A percentile compares a stretch with the other conserved stretches of the same genome.
Conservation (phyloP, 2,329 filamentous ascomycete genomes). For the Penicillium sp. region DNA sequence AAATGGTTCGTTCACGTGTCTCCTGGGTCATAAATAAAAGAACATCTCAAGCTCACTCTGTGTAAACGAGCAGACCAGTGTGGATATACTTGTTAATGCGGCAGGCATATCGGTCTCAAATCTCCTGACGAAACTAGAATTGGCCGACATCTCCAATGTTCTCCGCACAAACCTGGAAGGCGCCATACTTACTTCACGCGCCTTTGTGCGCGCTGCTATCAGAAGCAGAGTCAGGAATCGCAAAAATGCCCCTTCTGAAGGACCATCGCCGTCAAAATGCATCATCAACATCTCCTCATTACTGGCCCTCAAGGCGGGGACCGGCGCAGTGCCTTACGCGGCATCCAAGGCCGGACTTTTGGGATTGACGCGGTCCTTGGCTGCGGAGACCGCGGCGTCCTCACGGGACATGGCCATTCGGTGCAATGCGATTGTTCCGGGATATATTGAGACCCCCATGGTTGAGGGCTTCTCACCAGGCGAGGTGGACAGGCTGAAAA, state of each 20-base stretch:
- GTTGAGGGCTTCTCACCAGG: slow-evolving; percentile 48
- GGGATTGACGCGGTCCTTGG: slow-evolving; percentile 45
- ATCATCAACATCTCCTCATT: slow-evolving; percentile 81
- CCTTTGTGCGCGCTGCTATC: slow-evolving; percentile 32
- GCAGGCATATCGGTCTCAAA: slow-evolving; percentile 65
- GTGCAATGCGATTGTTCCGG: slow-evolving; percentile 74
- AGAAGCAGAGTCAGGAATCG: slow-evolving; percentile 26
- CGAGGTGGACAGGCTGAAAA: slow-evolving; percentile 26
- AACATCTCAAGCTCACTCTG: not conserved
- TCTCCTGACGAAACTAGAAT: slow-evolving; percentile 53
- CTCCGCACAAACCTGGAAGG: slow-evolving; percentile 63
- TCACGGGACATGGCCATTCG: slow-evolving; percentile 63
- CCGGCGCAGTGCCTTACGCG: slow-evolving; percentile 67
- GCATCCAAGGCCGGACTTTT: slow-evolving; percentile 76
- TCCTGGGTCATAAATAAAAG: not conserved
- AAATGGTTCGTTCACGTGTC: slow-evolving; percentile 27
- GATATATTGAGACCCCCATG: slow-evolving; percentile 79
- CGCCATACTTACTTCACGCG: slow-evolving; percentile 36
- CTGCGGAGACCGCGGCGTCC: slow-evolving; percentile 29
- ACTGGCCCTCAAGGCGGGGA: slow-evolving; percentile 62
- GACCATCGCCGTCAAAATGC: slow-evolving; percentile 55
- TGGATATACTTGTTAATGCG: slow-evolving; percentile 68
- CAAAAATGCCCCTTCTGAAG: slow-evolving; percentile 36
- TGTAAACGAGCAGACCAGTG: slow-evolving; percentile 23
- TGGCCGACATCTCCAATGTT: slow-evolving; percentile 50